Evolutionary conservation across 352 stramenopile species (phyloP).

Genomic region (Pythium folliculosum): DNA sequence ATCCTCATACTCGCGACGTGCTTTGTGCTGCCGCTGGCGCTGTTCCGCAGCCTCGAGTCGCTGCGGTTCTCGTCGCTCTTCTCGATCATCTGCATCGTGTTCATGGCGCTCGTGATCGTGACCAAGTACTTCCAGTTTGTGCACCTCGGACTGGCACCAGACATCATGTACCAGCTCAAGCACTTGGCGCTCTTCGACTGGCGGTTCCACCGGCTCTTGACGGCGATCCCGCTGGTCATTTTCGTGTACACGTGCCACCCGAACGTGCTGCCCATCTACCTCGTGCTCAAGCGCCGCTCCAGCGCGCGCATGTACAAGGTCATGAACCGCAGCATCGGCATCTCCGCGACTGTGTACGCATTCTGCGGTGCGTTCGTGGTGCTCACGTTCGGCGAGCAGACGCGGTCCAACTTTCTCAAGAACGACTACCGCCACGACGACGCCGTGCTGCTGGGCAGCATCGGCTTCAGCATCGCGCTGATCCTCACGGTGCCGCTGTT

Average conservation of each 20-base stretch:
- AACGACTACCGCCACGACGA: slow-evolving; percentile 84
- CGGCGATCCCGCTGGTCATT: slow-evolving; percentile 79
- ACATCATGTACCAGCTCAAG: slow-evolving; percentile 72
- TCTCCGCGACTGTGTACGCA: slow-evolving; percentile 76
- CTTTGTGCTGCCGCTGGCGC: slow-evolving; percentile 80
- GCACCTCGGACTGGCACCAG: slow-evolving; percentile 56
- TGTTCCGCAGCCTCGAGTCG: slow-evolving; percentile 82
- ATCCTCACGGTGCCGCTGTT: slow-evolving; percentile 86
- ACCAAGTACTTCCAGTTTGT: slow-evolving; percentile 91
- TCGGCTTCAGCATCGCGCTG: slow-evolving; percentile 82
- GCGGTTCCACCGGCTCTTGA: slow-evolving; percentile 58
- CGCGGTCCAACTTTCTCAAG: slow-evolving; percentile 84
- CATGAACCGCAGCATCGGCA: slow-evolving; percentile 82
- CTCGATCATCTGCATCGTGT: slow-evolving; percentile 86
- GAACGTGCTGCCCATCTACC: slow-evolving; percentile 88
- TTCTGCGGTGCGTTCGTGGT: slow-evolving; percentile 82
- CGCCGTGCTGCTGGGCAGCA: slow-evolving; percentile 62
- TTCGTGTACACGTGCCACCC: slow-evolving; percentile 90
- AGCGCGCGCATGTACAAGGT: slow-evolving; percentile 89
- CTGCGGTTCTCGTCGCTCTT: slow-evolving; percentile 88
- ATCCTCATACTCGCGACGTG: slow-evolving; percentile 59
- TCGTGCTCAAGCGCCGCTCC: slow-evolving; percentile 85
- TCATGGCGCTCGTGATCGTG: slow-evolving; percentile 87
- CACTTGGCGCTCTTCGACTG: slow-evolving; percentile 80
- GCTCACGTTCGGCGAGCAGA: slow-evolving; percentile 81